Conservation (phyloP, 164 flowering plant genomes). For the Cinnamomum chago region DNA sequence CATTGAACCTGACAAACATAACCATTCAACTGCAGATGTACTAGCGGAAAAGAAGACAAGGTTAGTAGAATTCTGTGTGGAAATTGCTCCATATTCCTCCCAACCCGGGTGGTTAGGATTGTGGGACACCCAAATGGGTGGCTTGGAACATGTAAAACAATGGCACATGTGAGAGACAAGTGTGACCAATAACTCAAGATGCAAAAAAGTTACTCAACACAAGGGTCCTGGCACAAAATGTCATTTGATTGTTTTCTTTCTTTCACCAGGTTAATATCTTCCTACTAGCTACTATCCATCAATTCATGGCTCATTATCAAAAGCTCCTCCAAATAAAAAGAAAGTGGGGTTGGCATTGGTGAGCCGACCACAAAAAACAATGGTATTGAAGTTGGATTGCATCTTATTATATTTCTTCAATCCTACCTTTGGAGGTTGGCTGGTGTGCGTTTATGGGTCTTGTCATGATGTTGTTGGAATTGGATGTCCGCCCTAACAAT, state of each 20-base stretch:
- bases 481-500: neutral
- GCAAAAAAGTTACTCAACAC: neutral
- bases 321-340: neutral
- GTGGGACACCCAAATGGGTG: too few species aligned
- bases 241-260: too few species aligned
- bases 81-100: too few species aligned
- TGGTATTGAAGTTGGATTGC: neutral
- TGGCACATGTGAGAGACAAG: too few species aligned
- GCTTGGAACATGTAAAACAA: too few species aligned
- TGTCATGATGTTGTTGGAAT: conserved; percentile 11
- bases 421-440: conserved; percentile 4
- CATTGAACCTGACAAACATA: too few species aligned
- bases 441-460: conserved; percentile 4
- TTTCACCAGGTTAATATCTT: neutral
- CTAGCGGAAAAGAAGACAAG: too few species aligned
- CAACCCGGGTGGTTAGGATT: too few species aligned
- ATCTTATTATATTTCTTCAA: neutral
- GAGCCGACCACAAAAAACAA: conserved; percentile 6
- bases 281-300: neutral
- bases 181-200: too few species aligned
- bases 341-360: neutral
- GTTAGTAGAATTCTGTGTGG: too few species aligned
- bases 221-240: neutral
- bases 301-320: neutral
- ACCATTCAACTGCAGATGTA: too few species aligned